These are phyloP conservation scores for Alternaria sp. DNA, from an alignment of 2,329 filamentous ascomycete genomes.

Conservation along the genomic window DNA sequence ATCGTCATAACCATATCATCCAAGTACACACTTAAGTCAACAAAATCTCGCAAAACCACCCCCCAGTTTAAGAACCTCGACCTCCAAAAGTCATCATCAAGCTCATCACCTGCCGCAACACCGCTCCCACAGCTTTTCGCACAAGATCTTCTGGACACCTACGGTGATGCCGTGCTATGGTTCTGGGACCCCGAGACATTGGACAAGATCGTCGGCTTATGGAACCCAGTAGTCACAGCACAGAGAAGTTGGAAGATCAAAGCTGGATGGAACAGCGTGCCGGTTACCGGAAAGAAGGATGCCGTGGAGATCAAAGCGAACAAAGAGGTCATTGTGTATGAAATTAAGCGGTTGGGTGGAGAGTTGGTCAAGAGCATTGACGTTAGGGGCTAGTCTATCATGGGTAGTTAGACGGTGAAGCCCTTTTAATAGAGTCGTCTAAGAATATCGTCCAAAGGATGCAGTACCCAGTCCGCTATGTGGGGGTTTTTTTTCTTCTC, in stretches of 20 bases:
- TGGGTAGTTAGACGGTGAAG: not conserved
- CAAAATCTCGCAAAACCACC: constrained; percentile 45
- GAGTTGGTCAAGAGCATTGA: constrained; percentile 63
- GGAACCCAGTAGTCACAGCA: constrained; percentile 65
- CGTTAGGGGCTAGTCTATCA: constrained; percentile 23
- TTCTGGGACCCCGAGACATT: constrained; percentile 73
- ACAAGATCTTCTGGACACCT: constrained; percentile 71
- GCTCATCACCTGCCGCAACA: constrained; percentile 56
- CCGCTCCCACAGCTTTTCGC: constrained; percentile 71
- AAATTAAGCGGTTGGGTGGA: constrained; percentile 71
- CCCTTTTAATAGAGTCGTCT: not conserved
- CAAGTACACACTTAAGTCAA: constrained; percentile 55
- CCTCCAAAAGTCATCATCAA: constrained; percentile 51
- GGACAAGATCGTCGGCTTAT: constrained; percentile 69
- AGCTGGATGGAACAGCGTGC: constrained; percentile 71
- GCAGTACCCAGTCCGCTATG: not conserved
- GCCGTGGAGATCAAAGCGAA: constrained; percentile 68
- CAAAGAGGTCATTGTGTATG: constrained; percentile 70
- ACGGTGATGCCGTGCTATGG: constrained; percentile 76
- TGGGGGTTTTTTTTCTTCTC: not conserved
- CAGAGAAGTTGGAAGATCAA: constrained; percentile 73
- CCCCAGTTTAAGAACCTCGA: constrained; percentile 83
- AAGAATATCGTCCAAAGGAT: not conserved
- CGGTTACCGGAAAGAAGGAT: constrained; percentile 48
- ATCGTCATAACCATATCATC: constrained; percentile 77